Percentiles rank a stretch among this genome's conserved stretches.
These are phyloP conservation scores for Monosporascus ibericus DNA, from an alignment of 2,329 filamentous ascomycete genomes.

Conservation along the genomic window DNA sequence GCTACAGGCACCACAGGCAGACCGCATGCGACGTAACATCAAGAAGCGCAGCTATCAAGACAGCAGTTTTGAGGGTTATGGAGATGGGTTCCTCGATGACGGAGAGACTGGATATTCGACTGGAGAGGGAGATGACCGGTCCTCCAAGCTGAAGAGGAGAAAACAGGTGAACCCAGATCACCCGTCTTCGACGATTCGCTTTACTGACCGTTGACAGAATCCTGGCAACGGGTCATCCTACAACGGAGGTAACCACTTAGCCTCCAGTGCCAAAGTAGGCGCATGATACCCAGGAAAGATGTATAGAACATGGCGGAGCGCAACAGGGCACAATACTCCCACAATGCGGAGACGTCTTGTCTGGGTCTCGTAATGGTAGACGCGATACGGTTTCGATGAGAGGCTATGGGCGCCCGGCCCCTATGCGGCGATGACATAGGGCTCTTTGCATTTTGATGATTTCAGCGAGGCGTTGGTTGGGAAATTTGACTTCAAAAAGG, in stretches of 20 bases:
- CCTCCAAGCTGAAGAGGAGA: constrained; percentile 51
- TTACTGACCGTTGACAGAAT: constrained; percentile 42
- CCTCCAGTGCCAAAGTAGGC: constrained; percentile 54
- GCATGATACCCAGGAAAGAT: constrained; percentile 38
- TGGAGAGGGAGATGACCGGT: constrained; percentile 60
- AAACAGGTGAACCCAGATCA: constrained; percentile 51
- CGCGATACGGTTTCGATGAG: neutral
- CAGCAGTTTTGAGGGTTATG: constrained; percentile 67
- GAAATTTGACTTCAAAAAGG: constrained; percentile 3
- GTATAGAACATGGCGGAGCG: neutral
- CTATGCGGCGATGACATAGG: neutral
- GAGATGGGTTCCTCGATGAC: constrained; percentile 65
- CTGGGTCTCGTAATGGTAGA: neutral
- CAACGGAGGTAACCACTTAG: constrained; percentile 39
- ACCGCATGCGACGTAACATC: constrained; percentile 56
- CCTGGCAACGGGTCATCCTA: constrained; percentile 37
- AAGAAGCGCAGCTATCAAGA: constrained; percentile 76
- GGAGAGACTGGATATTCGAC: constrained; percentile 66
- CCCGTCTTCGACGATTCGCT: constrained; percentile 22
- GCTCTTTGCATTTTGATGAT: constrained; percentile 7
- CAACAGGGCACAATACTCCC: too few species aligned
- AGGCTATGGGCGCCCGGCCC: neutral
- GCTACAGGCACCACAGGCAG: constrained; percentile 35
- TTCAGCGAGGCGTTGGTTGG: constrained; percentile 12
- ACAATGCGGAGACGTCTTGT: too few species aligned